These are phyloP conservation scores for Verticillium nubilum DNA, from an alignment of 2,329 filamentous ascomycete genomes.

Conservation along the genomic window DNA sequence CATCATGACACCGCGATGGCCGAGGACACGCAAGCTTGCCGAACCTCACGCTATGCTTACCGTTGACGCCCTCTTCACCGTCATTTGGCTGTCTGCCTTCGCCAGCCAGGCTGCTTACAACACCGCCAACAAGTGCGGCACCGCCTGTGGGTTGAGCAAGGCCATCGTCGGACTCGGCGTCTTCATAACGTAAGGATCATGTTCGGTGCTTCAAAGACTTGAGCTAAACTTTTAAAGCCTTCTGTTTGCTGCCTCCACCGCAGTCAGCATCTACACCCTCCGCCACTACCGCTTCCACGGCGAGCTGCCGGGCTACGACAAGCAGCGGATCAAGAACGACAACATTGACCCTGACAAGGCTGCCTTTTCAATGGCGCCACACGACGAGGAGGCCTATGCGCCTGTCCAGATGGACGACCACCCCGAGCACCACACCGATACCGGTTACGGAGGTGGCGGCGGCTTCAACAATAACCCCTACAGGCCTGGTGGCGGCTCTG, in stretches of 20 bases:
- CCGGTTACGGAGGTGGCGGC: slow-evolving; percentile 22
- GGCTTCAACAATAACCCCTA: slow-evolving; percentile 32
- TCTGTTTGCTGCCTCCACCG: slow-evolving; percentile 46
- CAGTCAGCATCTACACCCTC: slow-evolving; percentile 55
- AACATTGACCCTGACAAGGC: slow-evolving; percentile 66
- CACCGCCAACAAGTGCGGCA: slow-evolving; percentile 46
- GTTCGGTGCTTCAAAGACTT: background rate
- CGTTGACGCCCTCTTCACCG: slow-evolving; percentile 50
- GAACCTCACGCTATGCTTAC: slow-evolving; percentile 56
- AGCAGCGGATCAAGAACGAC: slow-evolving; percentile 33
- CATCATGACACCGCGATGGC: slow-evolving; percentile 58
- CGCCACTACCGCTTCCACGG: slow-evolving; percentile 59
- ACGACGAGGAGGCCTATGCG: slow-evolving; percentile 61
- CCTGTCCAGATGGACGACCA: slow-evolving; percentile 54
- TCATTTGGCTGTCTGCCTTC: slow-evolving; percentile 64
- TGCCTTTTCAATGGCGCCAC: slow-evolving; percentile 62
- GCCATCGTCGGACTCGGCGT: slow-evolving; percentile 58
- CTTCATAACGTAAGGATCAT: slow-evolving; percentile 49
- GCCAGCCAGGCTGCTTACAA: slow-evolving; percentile 62
- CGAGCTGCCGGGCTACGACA: slow-evolving; percentile 56
- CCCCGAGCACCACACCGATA: slow-evolving; percentile 33
- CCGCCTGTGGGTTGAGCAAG: slow-evolving; percentile 55
- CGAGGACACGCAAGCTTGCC: slow-evolving; percentile 55
- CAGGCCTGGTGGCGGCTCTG: slow-evolving; percentile 18
- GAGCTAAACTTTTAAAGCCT: slow-evolving; percentile 34